phyloP scores from a whole-genome alignment of 306 rosid genomes.

The Trifolium subterraneum region DNA sequence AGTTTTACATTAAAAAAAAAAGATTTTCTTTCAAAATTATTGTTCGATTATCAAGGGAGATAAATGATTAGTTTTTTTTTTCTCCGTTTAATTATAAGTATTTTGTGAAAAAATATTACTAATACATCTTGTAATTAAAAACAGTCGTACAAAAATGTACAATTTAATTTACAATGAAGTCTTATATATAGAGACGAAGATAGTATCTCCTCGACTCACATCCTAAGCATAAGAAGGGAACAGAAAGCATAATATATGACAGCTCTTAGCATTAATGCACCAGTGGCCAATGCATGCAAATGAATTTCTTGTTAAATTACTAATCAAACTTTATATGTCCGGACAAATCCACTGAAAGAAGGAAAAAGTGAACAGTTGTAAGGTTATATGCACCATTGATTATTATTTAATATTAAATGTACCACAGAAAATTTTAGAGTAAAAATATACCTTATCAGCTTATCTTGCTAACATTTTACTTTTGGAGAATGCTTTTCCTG shows the following conservation, averaged over 20 bases:
- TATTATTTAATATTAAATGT: not conserved
- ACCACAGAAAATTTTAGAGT: not conserved
- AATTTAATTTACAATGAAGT: not conserved
- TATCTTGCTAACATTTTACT: not conserved
- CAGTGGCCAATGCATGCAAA: not conserved
- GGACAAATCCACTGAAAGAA: not conserved
- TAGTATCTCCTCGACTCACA: not conserved
- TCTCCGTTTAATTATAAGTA: too few relatives aligned
- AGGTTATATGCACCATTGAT: conserved; percentile 18
- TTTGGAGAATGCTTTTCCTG: not conserved
- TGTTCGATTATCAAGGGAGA: too few relatives aligned
- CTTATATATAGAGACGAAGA: not conserved
- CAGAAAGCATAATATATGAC: not conserved
- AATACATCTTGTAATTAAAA: too few relatives aligned
- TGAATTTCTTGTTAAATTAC: not conserved
- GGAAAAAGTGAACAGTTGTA: conserved; percentile 14
- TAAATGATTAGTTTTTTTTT: too few relatives aligned
- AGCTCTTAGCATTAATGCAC: not conserved
- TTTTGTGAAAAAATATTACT: not conserved
- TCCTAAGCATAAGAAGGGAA: not conserved
- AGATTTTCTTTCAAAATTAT: too few relatives aligned
- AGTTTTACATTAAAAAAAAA: too few relatives aligned
- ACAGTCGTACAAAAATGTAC: too few relatives aligned
- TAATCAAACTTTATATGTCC: not conserved
- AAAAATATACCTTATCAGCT: not conserved